These are phyloP conservation scores for Coffea humblotiana DNA, from an alignment of 305 asterid species.

Conservation along the genomic window DNA sequence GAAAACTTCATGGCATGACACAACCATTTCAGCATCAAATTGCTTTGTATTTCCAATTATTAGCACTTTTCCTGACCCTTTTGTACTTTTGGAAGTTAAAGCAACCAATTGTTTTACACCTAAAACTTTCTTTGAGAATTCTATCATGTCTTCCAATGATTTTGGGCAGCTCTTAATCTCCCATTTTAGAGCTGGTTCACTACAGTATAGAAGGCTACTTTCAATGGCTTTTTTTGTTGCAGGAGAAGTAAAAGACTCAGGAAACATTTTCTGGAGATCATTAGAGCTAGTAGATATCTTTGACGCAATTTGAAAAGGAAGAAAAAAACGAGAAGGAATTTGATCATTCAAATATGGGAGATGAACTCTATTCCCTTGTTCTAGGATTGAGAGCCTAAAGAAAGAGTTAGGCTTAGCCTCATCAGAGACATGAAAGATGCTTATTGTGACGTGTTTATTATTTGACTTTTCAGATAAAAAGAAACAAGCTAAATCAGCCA, in stretches of 20 bases:
- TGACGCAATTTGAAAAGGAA: slow-evolving; percentile 34
- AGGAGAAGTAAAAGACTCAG: background rate
- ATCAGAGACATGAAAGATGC: background rate
- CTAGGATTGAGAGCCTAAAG: no score
- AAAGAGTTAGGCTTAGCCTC: slow-evolving; percentile 21
- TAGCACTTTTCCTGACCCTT: no score
- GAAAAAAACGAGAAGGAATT: slow-evolving; percentile 32
- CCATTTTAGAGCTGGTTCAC: no score
- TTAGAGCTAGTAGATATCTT: slow-evolving; percentile 15
- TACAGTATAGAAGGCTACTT: slow-evolving; percentile 22
- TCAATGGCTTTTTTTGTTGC: slow-evolving; percentile 16
- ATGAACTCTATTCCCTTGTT: slow-evolving; percentile 23
- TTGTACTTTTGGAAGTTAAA: no score
- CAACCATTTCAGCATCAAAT: no score
- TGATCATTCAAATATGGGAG: slow-evolving; percentile 27
- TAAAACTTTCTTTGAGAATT: no score
- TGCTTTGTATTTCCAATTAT: no score
- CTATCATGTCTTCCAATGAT: no score
- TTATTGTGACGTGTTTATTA: background rate
- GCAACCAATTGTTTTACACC: no score
- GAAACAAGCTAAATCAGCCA: slow-evolving; percentile 33
- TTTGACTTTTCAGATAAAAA: background rate
- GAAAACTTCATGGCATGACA: no score
- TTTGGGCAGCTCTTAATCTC: no score
- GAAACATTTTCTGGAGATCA: slow-evolving; percentile 20